Evolutionary conservation across 129 eudicot species (phyloP).

Genomic region (Flaveria robusta): DNA sequence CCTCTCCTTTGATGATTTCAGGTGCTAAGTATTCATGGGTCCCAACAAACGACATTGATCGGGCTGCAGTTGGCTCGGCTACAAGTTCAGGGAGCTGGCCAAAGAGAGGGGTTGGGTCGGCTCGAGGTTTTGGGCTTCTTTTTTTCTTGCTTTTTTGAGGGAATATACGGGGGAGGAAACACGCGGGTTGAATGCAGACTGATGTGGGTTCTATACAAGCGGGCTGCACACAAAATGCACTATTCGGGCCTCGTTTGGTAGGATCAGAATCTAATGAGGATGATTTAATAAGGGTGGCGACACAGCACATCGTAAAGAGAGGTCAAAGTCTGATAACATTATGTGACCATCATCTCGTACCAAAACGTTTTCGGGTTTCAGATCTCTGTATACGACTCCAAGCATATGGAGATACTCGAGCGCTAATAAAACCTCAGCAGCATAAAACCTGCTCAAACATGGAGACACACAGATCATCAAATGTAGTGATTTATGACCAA

Average conservation of each 20-base stretch:
- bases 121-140: conserved; percentile 43
- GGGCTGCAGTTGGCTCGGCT: conserved; percentile 84
- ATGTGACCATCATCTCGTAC: conserved; percentile 97
- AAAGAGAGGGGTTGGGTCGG: conserved; percentile 37
- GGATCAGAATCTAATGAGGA: conserved; percentile 55
- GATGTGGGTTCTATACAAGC: conserved; percentile 77
- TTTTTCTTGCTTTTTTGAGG: conserved; percentile 65
- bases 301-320: conserved; percentile 78
- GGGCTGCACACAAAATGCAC: conserved; percentile 75
- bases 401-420: conserved; percentile 98
- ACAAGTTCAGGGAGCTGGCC: conserved; percentile 66
- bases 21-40: conserved; percentile 90
- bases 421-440: conserved; percentile 89
- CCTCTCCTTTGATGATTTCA: conserved; percentile 83
- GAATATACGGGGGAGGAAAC: conserved; percentile 73
- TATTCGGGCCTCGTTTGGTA: conserved; percentile 44
- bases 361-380: conserved; percentile 88
- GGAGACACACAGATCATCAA: not conserved
- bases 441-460: conserved; percentile 67
- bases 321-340: conserved; percentile 94
- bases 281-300: conserved; percentile 73
- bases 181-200: conserved; percentile 71
- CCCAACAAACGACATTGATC: conserved; percentile 95
- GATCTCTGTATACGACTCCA: conserved; percentile 90
- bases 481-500: too few relatives aligned